Evolutionary conservation across 1,284 basidiomycete species (phyloP).

Genomic region (Malassezia furfur): DNA sequence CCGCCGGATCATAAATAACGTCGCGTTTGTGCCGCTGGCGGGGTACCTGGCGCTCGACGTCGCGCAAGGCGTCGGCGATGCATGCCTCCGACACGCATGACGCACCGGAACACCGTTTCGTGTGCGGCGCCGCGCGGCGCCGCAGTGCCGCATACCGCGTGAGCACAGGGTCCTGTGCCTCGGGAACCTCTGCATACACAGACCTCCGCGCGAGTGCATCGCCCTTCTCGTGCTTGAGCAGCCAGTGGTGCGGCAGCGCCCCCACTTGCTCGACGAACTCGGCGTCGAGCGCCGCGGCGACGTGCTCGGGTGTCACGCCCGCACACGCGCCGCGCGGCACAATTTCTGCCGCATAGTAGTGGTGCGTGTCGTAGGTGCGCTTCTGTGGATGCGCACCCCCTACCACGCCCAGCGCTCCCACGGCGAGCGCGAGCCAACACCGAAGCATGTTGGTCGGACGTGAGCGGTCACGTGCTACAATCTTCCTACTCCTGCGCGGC

Average conservation of each 20-base stretch:
- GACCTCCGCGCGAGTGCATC: constrained; percentile 8
- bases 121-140: constrained; percentile 11
- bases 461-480: neutral
- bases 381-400: constrained; percentile 13
- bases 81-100: constrained; percentile 3
- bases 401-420: neutral
- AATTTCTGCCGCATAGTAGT: constrained; percentile 82
- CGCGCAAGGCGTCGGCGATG: constrained; percentile 29
- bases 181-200: constrained; percentile 18
- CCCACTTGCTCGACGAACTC: constrained; percentile 81
- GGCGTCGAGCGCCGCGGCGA: constrained; percentile 61
- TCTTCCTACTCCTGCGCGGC: neutral
- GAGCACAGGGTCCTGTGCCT: constrained; percentile 49
- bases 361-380: constrained; percentile 62
- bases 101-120: constrained; percentile 15
- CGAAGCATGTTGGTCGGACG: neutral
- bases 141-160: constrained; percentile 51
- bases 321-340: constrained; percentile 49
- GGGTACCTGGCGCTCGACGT: constrained; percentile 40
- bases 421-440: neutral
- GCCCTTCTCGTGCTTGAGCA: constrained; percentile 58
- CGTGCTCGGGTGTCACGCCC: constrained; percentile 39
- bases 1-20: constrained; percentile 36
- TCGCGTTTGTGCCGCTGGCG: constrained; percentile 42
- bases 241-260: constrained; percentile 71